Conservation (phyloP, 768 basidiomycete genomes). For the Macrolepiota dolichaula region DNA sequence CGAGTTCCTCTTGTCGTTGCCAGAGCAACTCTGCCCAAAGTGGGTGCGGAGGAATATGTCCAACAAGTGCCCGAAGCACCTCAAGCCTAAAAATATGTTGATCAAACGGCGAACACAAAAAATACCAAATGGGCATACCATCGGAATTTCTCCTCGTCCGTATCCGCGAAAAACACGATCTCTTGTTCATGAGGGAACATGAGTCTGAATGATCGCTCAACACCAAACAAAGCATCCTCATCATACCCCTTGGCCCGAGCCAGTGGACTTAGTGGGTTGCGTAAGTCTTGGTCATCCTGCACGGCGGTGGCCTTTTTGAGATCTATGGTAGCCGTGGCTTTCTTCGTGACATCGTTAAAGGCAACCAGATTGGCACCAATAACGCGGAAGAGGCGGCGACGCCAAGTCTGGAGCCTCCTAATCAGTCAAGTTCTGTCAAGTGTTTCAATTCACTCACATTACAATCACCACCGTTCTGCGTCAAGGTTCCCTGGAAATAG, state of each 20-base stretch:
- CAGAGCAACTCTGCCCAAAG: constrained; percentile 91
- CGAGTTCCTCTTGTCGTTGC: constrained; percentile 67
- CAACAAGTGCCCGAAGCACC: constrained; percentile 79
- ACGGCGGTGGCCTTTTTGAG: constrained; percentile 78
- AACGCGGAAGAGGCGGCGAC: constrained; percentile 78
- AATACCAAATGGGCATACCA: constrained; percentile 54
- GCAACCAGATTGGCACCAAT: constrained; percentile 86
- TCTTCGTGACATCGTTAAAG: constrained; percentile 92
- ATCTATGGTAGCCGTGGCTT: constrained; percentile 86
- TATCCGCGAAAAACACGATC: constrained; percentile 90
- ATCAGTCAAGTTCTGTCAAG: not conserved
- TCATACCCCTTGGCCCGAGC: constrained; percentile 35
- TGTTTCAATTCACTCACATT: constrained; percentile 49
- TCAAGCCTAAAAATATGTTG: constrained; percentile 59
- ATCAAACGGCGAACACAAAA: constrained; percentile 3
- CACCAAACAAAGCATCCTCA: constrained; percentile 60
- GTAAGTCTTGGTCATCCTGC: constrained; percentile 69
- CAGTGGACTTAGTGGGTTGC: constrained; percentile 42
- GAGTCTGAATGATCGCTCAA: constrained; percentile 83
- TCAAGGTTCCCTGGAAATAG: constrained; percentile 89
- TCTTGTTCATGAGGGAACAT: constrained; percentile 74
- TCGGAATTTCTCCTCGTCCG: constrained; percentile 78
- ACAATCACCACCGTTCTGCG: constrained; percentile 93
- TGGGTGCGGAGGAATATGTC: constrained; percentile 88
- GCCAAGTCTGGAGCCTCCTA: constrained; percentile 60